Evolutionary conservation across 2,329 filamentous ascomycete species (phyloP).

Genomic region (Leptosphaerulina australis): DNA sequence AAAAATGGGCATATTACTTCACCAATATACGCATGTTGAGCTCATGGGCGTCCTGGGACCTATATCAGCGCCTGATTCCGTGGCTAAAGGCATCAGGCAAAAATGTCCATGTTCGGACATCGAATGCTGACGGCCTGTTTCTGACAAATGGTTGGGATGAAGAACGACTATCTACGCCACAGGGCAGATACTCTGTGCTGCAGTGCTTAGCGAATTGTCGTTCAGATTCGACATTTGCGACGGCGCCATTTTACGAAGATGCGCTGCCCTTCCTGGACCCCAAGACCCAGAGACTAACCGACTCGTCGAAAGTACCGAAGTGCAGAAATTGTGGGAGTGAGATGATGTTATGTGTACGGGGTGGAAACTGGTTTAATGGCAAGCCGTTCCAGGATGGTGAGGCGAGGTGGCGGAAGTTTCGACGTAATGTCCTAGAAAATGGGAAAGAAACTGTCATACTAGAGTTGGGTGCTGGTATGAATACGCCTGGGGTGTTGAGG

Average conservation of each 20-base stretch:
- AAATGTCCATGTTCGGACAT: constrained; percentile 39
- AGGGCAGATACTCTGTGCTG: constrained; percentile 39
- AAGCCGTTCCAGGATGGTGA: constrained; percentile 30
- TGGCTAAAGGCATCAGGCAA: constrained; percentile 23
- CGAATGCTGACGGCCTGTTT: constrained; percentile 46
- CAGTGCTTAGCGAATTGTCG: constrained; percentile 42
- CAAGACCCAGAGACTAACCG: constrained; percentile 26
- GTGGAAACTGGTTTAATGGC: constrained; percentile 37
- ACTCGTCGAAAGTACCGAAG: constrained; percentile 27
- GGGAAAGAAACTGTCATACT: constrained; percentile 29
- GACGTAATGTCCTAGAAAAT: constrained; percentile 1
- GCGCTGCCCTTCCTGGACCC: constrained; percentile 30
- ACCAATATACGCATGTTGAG: constrained; percentile 37
- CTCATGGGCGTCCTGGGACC: constrained; percentile 32
- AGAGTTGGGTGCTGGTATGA: constrained; percentile 33
- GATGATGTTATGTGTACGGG: constrained; percentile 39
- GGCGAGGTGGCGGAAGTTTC: constrained; percentile 27
- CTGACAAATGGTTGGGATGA: constrained; percentile 33
- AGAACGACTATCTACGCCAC: constrained; percentile 37
- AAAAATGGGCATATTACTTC: constrained; percentile 46
- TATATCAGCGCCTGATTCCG: constrained; percentile 25
- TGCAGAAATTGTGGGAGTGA: constrained; percentile 35
- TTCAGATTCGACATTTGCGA: constrained; percentile 33
- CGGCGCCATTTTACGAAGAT: constrained; percentile 26
- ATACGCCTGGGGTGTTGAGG: constrained; percentile 30